Evolutionary conservation across 1,284 basidiomycete species (phyloP).

Genomic region (Pseudozyma sp.): DNA sequence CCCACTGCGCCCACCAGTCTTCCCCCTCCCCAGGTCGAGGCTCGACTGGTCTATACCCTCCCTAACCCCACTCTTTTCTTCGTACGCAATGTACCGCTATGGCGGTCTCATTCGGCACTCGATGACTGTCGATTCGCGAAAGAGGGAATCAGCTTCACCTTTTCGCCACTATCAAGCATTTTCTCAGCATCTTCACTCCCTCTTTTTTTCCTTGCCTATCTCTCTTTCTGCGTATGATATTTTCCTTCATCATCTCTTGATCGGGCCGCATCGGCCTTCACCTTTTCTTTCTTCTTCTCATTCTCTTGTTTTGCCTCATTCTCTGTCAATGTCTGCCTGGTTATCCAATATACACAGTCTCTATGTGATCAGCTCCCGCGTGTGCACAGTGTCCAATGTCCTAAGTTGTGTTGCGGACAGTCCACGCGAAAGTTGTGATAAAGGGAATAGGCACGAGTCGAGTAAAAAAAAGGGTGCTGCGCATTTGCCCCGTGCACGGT

Average conservation of each 20-base stretch:
- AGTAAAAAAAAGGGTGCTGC: neutral
- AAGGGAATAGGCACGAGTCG: neutral
- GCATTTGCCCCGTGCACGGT: conserved; percentile 5
- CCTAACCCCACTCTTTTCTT: neutral
- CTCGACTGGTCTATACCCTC: conserved; percentile 32
- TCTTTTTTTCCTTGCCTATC: neutral
- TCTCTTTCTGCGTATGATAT: conserved; percentile 5
- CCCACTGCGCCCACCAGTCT: neutral
- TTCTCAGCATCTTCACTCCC: conserved; percentile 1
- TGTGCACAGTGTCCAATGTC: neutral
- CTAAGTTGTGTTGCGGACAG: neutral
- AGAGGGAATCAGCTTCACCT: neutral
- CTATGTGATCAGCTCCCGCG: conserved; percentile 10
- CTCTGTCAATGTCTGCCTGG: neutral
- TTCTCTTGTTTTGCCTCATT: conserved; percentile 1
- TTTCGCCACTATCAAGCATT: conserved; percentile 2
- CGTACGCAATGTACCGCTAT: neutral
- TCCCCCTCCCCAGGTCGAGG: neutral
- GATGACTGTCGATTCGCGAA: too few species aligned
- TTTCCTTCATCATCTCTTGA: neutral
- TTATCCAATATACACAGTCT: conserved; percentile 17
- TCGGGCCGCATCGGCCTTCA: neutral
- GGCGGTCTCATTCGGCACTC: neutral
- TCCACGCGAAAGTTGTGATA: too few species aligned
- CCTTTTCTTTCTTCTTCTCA: conserved; percentile 3